These are phyloP conservation scores for Fraxinus velutina DNA, from an alignment of 305 asterid genomes.

Conservation along the genomic window DNA sequence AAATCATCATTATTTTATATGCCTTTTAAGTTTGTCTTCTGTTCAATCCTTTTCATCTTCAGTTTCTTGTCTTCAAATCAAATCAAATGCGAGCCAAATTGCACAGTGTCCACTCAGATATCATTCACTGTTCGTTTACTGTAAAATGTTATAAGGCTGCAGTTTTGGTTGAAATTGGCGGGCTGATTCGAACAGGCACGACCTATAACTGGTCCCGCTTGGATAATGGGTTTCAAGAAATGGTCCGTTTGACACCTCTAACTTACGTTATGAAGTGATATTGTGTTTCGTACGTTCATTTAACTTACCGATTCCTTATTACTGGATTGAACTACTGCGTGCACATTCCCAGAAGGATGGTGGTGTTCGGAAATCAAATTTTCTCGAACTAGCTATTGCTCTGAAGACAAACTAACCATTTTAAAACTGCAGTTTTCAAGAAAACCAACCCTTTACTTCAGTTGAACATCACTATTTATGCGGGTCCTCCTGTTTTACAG, in stretches of 20 bases:
- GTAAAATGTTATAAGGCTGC: not conserved
- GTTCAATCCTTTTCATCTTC: conserved; percentile 21
- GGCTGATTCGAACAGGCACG: not conserved
- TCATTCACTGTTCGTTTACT: not conserved
- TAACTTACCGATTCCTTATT: not conserved
- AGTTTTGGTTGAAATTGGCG: not conserved
- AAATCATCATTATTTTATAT: conserved; percentile 34
- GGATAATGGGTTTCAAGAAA: not conserved
- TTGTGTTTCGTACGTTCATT: not conserved
- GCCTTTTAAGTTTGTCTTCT: conserved; percentile 13
- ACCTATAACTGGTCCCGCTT: not conserved
- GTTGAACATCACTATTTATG: not conserved
- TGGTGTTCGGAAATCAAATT: not conserved
- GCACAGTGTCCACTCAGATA: not conserved
- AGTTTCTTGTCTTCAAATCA: conserved; percentile 17
- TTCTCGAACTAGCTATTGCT: not conserved
- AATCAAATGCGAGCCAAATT: not conserved
- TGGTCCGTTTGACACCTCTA: not conserved
- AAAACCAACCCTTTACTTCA: not conserved
- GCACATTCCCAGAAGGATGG: not conserved
- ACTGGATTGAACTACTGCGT: not conserved
- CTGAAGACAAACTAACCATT: not conserved
- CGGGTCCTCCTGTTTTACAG: not conserved
- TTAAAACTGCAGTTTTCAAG: not conserved
- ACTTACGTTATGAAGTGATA: not conserved